These are phyloP conservation scores for Stropharia rugosoannulata DNA, from an alignment of 768 basidiomycete species.

Conservation along the genomic window DNA sequence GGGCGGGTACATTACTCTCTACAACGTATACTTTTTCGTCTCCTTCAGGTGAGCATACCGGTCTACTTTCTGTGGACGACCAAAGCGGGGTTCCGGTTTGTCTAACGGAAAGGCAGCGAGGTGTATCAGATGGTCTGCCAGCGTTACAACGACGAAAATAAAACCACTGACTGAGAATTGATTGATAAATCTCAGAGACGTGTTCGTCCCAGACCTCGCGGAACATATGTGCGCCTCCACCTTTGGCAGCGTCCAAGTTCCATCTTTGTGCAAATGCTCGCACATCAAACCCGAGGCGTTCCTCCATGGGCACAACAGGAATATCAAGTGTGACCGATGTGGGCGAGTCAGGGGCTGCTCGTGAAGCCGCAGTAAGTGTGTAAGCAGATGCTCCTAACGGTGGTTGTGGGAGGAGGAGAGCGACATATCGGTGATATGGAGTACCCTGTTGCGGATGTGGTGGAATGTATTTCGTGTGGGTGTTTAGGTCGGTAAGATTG, in stretches of 20 bases:
- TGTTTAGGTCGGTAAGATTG: conserved; percentile 40
- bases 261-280: conserved; percentile 60
- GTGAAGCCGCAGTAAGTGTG: conserved; percentile 31
- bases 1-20: conserved; percentile 9
- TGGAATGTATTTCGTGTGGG: conserved; percentile 78
- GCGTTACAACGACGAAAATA: conserved; percentile 12
- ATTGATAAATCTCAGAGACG: conserved; percentile 62
- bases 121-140: conserved; percentile 13
- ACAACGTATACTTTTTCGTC: conserved; percentile 41
- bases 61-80: conserved; percentile 50
- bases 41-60: conserved; percentile 54
- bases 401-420: conserved; percentile 74
- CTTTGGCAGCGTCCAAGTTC: conserved; percentile 48
- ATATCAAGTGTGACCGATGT: conserved; percentile 42
- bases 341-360: conserved; percentile 24
- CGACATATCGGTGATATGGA: conserved; percentile 85
- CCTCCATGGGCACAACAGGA: conserved; percentile 41
- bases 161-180: conserved; percentile 61
- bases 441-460: conserved; percentile 92
- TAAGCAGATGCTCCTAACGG: conserved; percentile 31
- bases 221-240: conserved; percentile 85
- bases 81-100: conserved; percentile 54
- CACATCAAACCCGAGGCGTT: conserved; percentile 64
- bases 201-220: conserved; percentile 71
- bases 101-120: conserved; percentile 24